Conservation (phyloP, 192 early-diverging fungal species). For the Backusella australiensis region DNA sequence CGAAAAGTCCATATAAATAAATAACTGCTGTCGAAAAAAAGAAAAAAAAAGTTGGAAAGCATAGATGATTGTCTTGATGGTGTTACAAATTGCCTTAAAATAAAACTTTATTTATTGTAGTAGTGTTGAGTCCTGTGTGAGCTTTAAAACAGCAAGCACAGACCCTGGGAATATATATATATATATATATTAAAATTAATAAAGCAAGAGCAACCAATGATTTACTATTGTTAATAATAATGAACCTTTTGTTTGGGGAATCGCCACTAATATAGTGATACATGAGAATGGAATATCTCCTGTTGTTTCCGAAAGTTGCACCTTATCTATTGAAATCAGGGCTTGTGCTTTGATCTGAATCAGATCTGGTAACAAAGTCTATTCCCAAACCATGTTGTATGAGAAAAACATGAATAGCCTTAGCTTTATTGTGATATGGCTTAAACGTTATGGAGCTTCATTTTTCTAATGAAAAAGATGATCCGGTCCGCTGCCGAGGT, state of each 20-base stretch:
- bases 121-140: too few species aligned
- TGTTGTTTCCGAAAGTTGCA: not conserved
- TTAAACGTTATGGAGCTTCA: not conserved
- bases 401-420: not conserved
- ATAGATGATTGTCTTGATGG: too few species aligned
- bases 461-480: not conserved
- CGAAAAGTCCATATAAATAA: too few species aligned
- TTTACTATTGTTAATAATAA: not conserved
- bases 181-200: too few species aligned
- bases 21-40: too few species aligned
- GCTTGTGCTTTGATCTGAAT: not conserved
- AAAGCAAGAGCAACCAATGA: not conserved
- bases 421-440: not conserved
- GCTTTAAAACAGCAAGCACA: too few species aligned
- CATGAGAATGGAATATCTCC: not conserved
- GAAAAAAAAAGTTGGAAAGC: too few species aligned
- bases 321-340: not conserved
- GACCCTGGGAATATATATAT: too few species aligned
- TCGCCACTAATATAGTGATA: not conserved
- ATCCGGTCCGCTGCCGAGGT: not conserved
- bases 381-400: not conserved
- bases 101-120: too few species aligned
- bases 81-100: too few species aligned
- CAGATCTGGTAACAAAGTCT: not conserved
- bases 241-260: not conserved